Percentiles rank a stretch among this genome's conserved stretches.
These are phyloP conservation scores for Acrocalymma vagum DNA, from an alignment of 2,329 filamentous ascomycete species.

Conservation along the genomic window DNA sequence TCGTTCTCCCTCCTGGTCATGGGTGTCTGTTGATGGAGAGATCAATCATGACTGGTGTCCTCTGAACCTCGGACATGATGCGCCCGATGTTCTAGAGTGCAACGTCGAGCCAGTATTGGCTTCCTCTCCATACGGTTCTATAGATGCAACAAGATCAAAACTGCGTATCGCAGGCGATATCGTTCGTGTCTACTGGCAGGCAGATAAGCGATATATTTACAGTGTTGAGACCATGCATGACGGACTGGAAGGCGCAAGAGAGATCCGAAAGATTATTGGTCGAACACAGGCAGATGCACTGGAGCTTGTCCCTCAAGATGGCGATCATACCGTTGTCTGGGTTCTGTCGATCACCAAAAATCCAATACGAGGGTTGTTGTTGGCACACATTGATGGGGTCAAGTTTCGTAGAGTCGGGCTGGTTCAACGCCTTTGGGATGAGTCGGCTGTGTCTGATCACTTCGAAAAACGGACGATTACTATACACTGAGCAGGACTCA, in stretches of 20 bases:
- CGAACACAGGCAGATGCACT: constrained; percentile 6
- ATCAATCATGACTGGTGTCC: constrained; percentile 15
- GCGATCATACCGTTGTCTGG: constrained; percentile 1
- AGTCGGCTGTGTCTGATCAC: no score
- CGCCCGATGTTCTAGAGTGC: constrained; percentile 4
- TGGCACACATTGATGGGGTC: constrained; percentile 4
- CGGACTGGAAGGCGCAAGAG: neutral
- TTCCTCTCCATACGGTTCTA: constrained; percentile 14
- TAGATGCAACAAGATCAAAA: constrained; percentile 9
- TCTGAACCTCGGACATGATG: neutral
- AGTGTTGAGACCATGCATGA: no score
- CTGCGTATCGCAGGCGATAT: constrained; percentile 12
- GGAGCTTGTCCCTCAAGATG: neutral
- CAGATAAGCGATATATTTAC: constrained; percentile 6
- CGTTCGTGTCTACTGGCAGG: constrained; percentile 9
- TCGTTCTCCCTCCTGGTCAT: constrained; percentile 22
- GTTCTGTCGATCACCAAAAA: constrained; percentile 4
- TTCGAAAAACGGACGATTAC: no score
- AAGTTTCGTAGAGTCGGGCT: constrained; percentile 16
- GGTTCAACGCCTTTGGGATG: constrained; percentile 11
- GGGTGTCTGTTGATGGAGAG: constrained; percentile 19
- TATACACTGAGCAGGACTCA: no score
- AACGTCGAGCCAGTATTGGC: constrained; percentile 7
- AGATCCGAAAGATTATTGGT: neutral
- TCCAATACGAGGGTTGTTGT: constrained; percentile 12